Evolutionary conservation across 441 rosid species (phyloP).

Genomic region (Sinapis alba): DNA sequence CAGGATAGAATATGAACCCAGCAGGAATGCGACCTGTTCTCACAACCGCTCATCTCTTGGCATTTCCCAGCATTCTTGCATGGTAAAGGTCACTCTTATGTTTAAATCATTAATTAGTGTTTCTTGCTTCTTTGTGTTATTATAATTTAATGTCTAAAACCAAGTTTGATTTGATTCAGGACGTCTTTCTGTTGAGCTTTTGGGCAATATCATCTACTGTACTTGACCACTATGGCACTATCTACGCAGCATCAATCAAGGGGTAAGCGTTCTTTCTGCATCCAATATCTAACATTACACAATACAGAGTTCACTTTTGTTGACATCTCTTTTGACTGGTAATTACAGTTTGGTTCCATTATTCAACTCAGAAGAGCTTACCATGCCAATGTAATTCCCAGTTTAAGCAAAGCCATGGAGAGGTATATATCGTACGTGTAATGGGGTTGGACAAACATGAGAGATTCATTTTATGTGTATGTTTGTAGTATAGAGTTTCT

Average conservation of each 20-base stretch:
- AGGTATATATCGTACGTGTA: constrained; percentile 81
- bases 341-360: constrained; percentile 82
- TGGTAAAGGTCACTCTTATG: constrained; percentile 48
- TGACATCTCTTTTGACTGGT: constrained; percentile 2
- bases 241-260: constrained; percentile 42
- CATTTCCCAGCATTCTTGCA: constrained; percentile 86
- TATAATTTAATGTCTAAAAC: constrained; percentile 2
- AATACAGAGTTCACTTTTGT: neutral
- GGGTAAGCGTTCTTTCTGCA: constrained; percentile 38
- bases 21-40: no score
- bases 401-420: constrained; percentile 83
- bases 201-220: constrained; percentile 84
- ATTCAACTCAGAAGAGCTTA: constrained; percentile 94
- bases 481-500: constrained; percentile 20
- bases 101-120: constrained; percentile 1
- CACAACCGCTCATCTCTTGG: constrained; percentile 76
- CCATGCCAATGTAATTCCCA: constrained; percentile 94
- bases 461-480: constrained; percentile 15
- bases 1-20: no score
- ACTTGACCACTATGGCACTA: constrained; percentile 83
- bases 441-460: constrained; percentile 13
- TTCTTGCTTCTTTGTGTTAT: constrained; percentile 13
- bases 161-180: constrained; percentile 49
- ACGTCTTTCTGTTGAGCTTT: constrained; percentile 77
- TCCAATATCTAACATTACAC: neutral